A percentile compares a stretch with the other conserved stretches of the same genome.
Conservation (phyloP, 2,329 filamentous ascomycete species). For the Xylaria sp. region DNA sequence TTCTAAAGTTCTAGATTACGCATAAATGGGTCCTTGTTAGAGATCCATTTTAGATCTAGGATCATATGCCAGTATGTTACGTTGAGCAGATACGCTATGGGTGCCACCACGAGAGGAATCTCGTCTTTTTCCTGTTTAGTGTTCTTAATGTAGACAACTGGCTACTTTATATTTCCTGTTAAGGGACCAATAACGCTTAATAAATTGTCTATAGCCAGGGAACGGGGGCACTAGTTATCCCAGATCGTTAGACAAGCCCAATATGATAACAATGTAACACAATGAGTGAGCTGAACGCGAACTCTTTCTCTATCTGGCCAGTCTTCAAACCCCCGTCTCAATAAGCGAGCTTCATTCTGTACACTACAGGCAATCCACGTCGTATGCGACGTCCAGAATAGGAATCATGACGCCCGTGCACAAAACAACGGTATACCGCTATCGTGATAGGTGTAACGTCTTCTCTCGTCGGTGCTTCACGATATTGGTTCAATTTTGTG, state of each 20-base stretch:
- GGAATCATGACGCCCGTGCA: slow-evolving; percentile 8
- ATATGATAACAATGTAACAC: slow-evolving; percentile 5
- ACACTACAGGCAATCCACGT: slow-evolving; percentile 10
- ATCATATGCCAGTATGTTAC: not conserved
- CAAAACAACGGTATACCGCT: not conserved
- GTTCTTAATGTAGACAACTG: not conserved
- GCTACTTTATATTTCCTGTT: not conserved
- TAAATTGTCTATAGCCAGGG: slow-evolving; percentile 4
- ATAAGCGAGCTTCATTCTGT: slow-evolving; percentile 19
- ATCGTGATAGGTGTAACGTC: slow-evolving; percentile 10
- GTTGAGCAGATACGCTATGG: not conserved
- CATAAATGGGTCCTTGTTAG: slow-evolving; percentile 10
- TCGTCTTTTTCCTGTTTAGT: slow-evolving; percentile 9
- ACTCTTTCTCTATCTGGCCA: slow-evolving; percentile 17
- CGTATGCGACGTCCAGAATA: not conserved
- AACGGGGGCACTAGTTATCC: slow-evolving; percentile 6
- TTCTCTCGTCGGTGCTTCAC: slow-evolving; percentile 19
- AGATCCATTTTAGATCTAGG: not conserved
- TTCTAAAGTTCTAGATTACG: slow-evolving; percentile 21
- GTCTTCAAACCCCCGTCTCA: not conserved
- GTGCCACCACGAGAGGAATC: not conserved
- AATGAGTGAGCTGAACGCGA: slow-evolving; percentile 17
- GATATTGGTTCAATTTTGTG: slow-evolving; percentile 1
- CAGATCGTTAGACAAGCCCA: slow-evolving; percentile 20
- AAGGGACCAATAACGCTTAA: not conserved